These are phyloP conservation scores for Malassezia arunalokei DNA, from an alignment of 1,284 basidiomycete species.

Conservation along the genomic window DNA sequence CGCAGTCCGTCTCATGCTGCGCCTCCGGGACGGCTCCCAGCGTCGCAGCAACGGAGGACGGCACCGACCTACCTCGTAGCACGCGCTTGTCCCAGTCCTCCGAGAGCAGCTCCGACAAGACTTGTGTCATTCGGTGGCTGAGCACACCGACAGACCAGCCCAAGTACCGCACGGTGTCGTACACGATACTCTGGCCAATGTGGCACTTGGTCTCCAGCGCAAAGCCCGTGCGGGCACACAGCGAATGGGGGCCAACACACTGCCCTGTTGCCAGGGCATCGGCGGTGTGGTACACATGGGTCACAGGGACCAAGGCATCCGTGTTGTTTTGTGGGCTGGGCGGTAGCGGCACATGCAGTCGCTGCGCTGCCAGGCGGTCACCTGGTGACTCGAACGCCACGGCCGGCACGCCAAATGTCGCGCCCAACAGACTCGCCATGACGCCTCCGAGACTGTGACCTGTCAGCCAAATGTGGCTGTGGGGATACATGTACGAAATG, in stretches of 20 bases:
- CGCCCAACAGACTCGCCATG: conserved; percentile 69
- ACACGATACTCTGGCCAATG: conserved; percentile 68
- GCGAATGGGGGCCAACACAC: conserved; percentile 32
- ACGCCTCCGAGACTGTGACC: conserved; percentile 85
- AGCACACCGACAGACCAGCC: conserved; percentile 70
- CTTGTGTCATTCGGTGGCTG: conserved; percentile 62
- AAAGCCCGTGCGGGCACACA: conserved; percentile 42
- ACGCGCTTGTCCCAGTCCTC: conserved; percentile 59
- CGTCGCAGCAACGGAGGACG: background rate
- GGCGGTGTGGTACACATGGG: conserved; percentile 67
- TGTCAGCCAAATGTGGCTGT: conserved; percentile 80
- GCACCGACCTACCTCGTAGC: background rate
- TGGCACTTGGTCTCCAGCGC: conserved; percentile 55
- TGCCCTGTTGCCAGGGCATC: conserved; percentile 55
- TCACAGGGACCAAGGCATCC: conserved; percentile 45
- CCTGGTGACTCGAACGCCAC: conserved; percentile 85
- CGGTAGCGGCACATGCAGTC: conserved; percentile 71
- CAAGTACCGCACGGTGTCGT: conserved; percentile 71
- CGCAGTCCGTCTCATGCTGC: conserved; percentile 6
- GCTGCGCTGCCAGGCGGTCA: conserved; percentile 67
- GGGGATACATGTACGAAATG: conserved; percentile 79
- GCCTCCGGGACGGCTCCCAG: conserved; percentile 6
- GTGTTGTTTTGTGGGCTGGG: conserved; percentile 39
- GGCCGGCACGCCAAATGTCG: conserved; percentile 81
- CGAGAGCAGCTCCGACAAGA: conserved; percentile 62